phyloP scores from a whole-genome alignment of 2,329 filamentous ascomycete species.

The Tolypocladium tundrense region DNA sequence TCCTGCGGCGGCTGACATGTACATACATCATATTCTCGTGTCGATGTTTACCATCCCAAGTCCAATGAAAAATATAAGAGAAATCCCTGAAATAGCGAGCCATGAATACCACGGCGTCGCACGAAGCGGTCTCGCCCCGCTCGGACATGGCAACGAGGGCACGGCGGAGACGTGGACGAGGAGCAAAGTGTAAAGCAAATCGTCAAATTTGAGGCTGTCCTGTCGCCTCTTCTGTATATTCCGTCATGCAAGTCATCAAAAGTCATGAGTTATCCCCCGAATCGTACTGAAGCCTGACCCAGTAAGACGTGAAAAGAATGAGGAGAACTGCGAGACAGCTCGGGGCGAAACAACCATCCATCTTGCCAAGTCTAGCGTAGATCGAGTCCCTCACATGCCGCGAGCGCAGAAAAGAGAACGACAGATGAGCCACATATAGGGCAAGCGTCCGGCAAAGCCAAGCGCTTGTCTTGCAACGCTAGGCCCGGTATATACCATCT shows the following conservation, averaged over 20 bases:
- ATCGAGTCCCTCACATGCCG: background rate
- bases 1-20: background rate
- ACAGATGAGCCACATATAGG: background rate
- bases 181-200: background rate
- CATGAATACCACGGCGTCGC: background rate
- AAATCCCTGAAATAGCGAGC: background rate
- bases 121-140: background rate
- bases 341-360: background rate
- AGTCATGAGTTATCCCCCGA: background rate
- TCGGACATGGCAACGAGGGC: background rate
- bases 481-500: background rate
- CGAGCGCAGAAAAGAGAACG: background rate
- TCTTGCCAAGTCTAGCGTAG: background rate
- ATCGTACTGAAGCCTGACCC: background rate
- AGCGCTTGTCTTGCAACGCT: background rate
- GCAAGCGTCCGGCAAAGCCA: background rate
- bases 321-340: background rate
- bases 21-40: background rate
- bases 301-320: background rate
- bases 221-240: background rate
- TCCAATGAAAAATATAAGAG: background rate
- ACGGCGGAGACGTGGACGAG: background rate
- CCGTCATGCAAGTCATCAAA: background rate
- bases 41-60: background rate
- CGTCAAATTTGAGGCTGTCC: background rate